A percentile compares a stretch with the other conserved stretches of the same genome.
These are phyloP conservation scores for Hymenoscyphus fructigenus DNA, from an alignment of 2,329 filamentous ascomycete genomes.

Conservation along the genomic window DNA sequence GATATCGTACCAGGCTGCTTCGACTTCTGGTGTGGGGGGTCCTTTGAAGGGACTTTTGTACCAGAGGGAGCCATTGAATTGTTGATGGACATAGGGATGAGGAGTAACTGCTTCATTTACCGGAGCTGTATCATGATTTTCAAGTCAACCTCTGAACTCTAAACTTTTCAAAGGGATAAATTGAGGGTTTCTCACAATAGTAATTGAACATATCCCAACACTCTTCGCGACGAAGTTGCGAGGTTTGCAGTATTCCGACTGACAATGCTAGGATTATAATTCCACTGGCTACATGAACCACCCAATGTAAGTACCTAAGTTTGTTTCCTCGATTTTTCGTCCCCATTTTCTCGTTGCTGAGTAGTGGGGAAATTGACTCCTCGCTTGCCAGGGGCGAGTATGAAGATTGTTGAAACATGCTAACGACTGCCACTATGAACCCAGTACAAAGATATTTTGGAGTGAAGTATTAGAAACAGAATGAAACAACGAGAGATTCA, in stretches of 20 bases:
- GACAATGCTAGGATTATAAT: background rate
- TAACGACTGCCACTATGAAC: background rate
- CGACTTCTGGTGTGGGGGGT: background rate
- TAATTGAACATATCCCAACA: slow-evolving; percentile 1
- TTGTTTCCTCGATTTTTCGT: background rate
- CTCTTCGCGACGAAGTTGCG: background rate
- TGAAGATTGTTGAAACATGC: background rate
- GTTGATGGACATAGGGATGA: background rate
- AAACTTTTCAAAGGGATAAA: background rate
- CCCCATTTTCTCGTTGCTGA: background rate
- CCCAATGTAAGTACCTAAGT: background rate
- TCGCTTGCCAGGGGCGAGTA: background rate
- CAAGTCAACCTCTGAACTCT: background rate
- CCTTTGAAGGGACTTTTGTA: background rate
- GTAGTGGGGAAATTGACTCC: background rate
- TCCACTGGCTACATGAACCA: background rate
- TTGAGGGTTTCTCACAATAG: background rate
- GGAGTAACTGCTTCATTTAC: background rate
- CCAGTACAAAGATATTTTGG: background rate
- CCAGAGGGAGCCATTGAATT: background rate
- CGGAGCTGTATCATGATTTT: background rate
- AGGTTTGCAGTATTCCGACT: background rate
- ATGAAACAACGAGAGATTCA: background rate
- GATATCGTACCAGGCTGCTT: background rate
- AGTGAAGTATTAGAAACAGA: background rate